Percentiles rank a stretch among this genome's conserved stretches.
phyloP scores from a whole-genome alignment of 2,329 filamentous ascomycete species.

The Phialophora macrospora region DNA sequence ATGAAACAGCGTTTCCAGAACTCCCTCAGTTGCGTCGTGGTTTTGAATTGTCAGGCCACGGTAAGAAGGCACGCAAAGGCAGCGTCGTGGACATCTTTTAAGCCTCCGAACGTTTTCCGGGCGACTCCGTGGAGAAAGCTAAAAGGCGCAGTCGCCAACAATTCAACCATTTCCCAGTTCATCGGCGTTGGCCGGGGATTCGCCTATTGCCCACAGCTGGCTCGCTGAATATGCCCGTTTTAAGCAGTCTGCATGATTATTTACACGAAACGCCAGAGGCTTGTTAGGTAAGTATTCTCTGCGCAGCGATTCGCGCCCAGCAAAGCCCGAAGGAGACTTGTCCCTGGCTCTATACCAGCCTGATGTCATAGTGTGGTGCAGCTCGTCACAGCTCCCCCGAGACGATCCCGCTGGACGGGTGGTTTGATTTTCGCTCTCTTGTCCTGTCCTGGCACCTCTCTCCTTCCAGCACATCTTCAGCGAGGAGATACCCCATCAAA shows the following conservation, averaged over 20 bases:
- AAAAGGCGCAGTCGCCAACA: conserved; percentile 1
- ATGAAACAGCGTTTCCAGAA: not conserved
- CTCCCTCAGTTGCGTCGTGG: not conserved
- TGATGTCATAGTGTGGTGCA: conserved; percentile 6
- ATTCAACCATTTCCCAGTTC: not conserved
- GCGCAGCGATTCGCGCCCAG: not conserved
- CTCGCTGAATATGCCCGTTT: not conserved
- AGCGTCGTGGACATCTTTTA: not conserved
- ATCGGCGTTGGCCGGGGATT: not conserved
- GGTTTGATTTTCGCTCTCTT: not conserved
- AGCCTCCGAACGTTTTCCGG: conserved; percentile 4
- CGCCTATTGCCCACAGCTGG: not conserved
- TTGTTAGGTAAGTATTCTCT: conserved; percentile 9
- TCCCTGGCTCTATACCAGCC: not conserved
- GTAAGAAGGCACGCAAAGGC: not conserved
- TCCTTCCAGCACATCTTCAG: conserved; percentile 4
- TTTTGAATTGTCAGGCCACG: not conserved
- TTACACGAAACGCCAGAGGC: not conserved
- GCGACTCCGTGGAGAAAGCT: conserved; percentile 3
- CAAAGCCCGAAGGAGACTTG: not conserved
- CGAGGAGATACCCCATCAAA: not conserved
- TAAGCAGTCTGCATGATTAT: conserved; percentile 1
- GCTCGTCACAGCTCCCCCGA: not conserved
- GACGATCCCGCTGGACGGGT: no score
- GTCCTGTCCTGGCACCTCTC: not conserved